Percentiles rank a stretch among this genome's conserved stretches.
Evolutionary conservation across 1,284 basidiomycete species (phyloP).

Genomic region (Pyrrhoderma noxium): DNA sequence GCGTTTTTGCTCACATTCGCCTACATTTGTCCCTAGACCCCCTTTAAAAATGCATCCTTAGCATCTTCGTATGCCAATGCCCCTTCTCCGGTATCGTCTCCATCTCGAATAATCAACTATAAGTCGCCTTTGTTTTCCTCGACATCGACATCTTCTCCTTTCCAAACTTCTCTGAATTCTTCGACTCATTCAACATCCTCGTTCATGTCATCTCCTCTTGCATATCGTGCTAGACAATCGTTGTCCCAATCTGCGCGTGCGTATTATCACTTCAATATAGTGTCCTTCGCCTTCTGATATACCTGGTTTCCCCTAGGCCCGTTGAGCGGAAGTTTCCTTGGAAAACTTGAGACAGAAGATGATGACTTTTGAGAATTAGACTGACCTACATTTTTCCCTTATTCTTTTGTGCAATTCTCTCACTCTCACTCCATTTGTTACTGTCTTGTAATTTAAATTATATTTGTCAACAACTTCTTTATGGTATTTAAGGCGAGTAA

Average conservation of each 20-base stretch:
- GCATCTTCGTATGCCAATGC: constrained; percentile 11
- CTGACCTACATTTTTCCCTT: neutral
- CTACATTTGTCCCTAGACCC: neutral
- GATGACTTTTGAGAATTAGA: constrained; percentile 9
- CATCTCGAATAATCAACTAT: constrained; percentile 12
- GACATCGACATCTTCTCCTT: constrained; percentile 8
- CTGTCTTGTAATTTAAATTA: no score
- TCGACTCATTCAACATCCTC: constrained; percentile 11
- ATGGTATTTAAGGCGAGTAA: no score
- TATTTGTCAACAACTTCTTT: no score
- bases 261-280: neutral
- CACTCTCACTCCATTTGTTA: neutral
- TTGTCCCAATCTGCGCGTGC: constrained; percentile 5
- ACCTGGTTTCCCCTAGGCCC: constrained; percentile 2
- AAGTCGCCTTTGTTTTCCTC: constrained; percentile 4
- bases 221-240: constrained; percentile 13
- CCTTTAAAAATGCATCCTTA: neutral
- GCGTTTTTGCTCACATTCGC: neutral
- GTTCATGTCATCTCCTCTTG: constrained; percentile 16
- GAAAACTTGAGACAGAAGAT: constrained; percentile 13
- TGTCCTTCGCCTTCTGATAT: neutral
- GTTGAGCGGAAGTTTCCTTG: constrained; percentile 14
- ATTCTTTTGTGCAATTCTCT: neutral
- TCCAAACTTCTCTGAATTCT: constrained; percentile 14
- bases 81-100: constrained; percentile 10